Conservation (phyloP, 192 early-diverging fungal genomes). For the Phlyctochytrium bullatum region DNA sequence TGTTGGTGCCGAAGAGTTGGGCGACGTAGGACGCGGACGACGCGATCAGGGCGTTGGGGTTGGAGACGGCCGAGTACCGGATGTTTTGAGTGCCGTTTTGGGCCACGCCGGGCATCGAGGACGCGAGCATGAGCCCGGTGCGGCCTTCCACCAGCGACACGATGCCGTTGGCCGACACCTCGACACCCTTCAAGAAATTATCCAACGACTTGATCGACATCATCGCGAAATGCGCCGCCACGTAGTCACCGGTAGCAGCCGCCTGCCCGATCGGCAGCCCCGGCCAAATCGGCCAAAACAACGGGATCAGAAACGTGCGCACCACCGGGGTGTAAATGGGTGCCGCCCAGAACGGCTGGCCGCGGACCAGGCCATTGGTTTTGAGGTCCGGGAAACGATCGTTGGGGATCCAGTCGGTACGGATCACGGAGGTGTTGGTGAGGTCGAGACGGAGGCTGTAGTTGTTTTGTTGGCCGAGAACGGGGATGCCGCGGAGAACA, state of each 20-base stretch:
- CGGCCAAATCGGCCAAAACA: conserved; percentile 2
- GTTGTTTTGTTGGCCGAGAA: not conserved
- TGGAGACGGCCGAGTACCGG: not conserved
- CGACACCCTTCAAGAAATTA: not conserved
- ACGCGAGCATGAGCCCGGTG: not conserved
- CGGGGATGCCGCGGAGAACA: not conserved
- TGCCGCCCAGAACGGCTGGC: not conserved
- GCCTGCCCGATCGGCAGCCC: not conserved
- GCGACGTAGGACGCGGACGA: not conserved
- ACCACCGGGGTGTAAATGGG: not conserved
- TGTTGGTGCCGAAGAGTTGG: not conserved
- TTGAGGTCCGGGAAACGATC: not conserved
- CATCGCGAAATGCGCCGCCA: conserved; percentile 1
- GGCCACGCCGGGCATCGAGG: not conserved
- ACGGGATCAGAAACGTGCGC: not conserved
- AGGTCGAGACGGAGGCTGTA: not conserved
- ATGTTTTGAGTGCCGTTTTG: not conserved
- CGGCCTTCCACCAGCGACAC: conserved; percentile 6
- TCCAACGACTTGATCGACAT: not conserved
- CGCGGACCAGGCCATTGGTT: not conserved
- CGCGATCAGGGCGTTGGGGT: not conserved
- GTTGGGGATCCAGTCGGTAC: not conserved
- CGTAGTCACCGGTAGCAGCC: not conserved
- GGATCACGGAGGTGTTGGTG: not conserved
- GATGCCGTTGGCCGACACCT: not conserved